Percentiles rank a stretch among this genome's conserved stretches.
These are phyloP conservation scores for Cadophora sp. DNA, from an alignment of 2,329 filamentous ascomycete species.

Conservation along the genomic window DNA sequence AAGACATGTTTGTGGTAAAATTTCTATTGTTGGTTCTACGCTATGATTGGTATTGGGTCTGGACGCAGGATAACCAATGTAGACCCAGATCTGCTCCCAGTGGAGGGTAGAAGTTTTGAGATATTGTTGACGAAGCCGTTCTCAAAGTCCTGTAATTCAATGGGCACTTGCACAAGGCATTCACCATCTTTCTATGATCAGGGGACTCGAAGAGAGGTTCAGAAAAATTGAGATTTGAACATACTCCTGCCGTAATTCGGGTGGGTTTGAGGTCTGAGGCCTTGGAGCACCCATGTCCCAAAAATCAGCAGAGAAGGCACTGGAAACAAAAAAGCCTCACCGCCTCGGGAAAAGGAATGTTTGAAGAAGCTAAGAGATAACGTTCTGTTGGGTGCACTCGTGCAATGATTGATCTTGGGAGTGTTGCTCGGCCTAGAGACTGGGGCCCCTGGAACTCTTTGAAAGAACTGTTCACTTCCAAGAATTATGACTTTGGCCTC, in stretches of 20 bases:
- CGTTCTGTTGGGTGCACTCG: not conserved
- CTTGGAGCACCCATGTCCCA: not conserved
- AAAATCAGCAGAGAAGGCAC: slow-evolving; percentile 1
- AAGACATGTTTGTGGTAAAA: not conserved
- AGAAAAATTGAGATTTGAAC: not conserved
- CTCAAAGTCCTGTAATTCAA: no score
- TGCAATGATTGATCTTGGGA: not conserved
- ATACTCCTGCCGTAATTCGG: not conserved
- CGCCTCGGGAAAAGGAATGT: not conserved
- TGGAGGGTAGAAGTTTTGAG: no score
- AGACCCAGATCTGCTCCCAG: no score
- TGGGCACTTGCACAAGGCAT: no score
- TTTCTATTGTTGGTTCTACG: not conserved
- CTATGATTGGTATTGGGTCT: not conserved
- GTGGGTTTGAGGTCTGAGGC: not conserved
- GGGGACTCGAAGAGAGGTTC: not conserved
- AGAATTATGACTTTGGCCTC: not conserved
- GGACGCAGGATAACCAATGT: no score
- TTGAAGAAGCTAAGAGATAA: not conserved
- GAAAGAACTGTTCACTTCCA: not conserved
- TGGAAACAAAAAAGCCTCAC: slow-evolving; percentile 8
- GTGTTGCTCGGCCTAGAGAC: no score
- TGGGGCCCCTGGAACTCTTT: not conserved
- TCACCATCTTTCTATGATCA: no score
- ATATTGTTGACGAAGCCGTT: no score